These are phyloP conservation scores for Alternaria dauci DNA, from an alignment of 2,329 filamentous ascomycete species.

Conservation along the genomic window DNA sequence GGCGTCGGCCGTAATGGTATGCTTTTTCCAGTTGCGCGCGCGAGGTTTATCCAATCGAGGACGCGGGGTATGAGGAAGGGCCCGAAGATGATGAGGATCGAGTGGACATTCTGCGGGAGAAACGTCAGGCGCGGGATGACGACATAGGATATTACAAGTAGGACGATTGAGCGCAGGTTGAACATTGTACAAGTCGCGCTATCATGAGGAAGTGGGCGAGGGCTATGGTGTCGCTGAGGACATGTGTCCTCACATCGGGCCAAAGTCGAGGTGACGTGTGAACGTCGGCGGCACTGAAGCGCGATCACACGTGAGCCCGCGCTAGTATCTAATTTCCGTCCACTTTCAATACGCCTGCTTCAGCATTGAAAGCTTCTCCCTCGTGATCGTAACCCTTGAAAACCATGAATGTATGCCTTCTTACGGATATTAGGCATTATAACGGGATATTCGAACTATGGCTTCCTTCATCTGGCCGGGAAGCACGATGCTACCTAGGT, in stretches of 20 bases:
- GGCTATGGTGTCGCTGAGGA: constrained; percentile 10
- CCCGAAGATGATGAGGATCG: constrained; percentile 65
- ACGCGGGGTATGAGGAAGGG: constrained; percentile 75
- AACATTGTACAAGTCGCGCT: constrained; percentile 36
- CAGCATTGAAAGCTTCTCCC: neutral
- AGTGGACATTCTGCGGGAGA: constrained; percentile 43
- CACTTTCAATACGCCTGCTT: neutral
- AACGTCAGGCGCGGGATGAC: constrained; percentile 51
- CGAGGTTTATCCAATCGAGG: constrained; percentile 69
- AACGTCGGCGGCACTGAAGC: constrained; percentile 12
- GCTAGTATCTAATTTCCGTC: constrained; percentile 1
- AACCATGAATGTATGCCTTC: no score
- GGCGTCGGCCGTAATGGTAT: constrained; percentile 66
- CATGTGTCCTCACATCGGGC: constrained; percentile 20
- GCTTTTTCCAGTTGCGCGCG: constrained; percentile 52
- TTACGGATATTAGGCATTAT: no score
- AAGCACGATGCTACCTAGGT: no score
- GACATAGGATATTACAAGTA: constrained; percentile 46
- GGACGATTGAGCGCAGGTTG: constrained; percentile 42
- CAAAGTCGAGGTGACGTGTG: constrained; percentile 20
- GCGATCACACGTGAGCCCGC: constrained; percentile 19
- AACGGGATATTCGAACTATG: neutral
- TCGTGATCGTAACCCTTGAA: no score
- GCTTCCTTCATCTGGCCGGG: neutral
- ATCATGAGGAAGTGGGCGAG: constrained; percentile 15